A percentile compares a stretch with the other conserved stretches of the same genome.
phyloP scores from a whole-genome alignment of 2,329 filamentous ascomycete genomes.

The Leptodontidium sp. region DNA sequence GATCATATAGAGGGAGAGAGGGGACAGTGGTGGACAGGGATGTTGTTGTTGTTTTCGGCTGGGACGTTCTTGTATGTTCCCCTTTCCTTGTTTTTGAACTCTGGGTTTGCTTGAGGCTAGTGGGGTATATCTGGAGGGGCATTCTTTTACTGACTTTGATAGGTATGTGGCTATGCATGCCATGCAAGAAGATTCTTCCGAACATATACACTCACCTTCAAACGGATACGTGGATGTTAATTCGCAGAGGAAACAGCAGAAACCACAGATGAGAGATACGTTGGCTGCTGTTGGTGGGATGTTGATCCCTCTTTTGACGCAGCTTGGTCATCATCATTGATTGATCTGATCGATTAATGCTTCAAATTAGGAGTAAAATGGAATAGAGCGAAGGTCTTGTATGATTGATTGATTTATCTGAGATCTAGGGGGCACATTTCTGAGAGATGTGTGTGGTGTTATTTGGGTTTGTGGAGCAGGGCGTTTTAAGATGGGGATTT shows the following conservation, averaged over 20 bases:
- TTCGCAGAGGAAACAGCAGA: constrained; percentile 59
- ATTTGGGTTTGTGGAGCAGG: constrained; percentile 6
- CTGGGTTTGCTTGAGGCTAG: neutral
- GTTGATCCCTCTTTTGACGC: constrained; percentile 79
- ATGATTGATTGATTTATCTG: no score
- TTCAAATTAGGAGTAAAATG: no score
- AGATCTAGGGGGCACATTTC: neutral
- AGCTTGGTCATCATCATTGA: constrained; percentile 77
- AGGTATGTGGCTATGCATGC: constrained; percentile 99
- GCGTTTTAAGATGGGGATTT: constrained; percentile 3
- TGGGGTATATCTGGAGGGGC: neutral
- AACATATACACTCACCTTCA: constrained; percentile 52
- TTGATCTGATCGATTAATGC: neutral
- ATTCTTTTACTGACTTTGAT: constrained; percentile 29
- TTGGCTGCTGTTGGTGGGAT: constrained; percentile 78
- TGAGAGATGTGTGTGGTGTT: neutral
- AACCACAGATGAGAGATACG: constrained; percentile 72
- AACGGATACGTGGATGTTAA: constrained; percentile 64
- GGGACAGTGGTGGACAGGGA: constrained; percentile 86
- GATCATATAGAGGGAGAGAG: constrained; percentile 59
- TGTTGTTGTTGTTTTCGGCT: constrained; percentile 91
- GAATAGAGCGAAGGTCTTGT: no score
- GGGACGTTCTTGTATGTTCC: constrained; percentile 88
- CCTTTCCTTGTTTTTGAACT: no score
- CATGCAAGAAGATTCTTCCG: constrained; percentile 79